Evolutionary conservation across 805 yeast species (phyloP).

Genomic region (Candida sanyiensis): DNA sequence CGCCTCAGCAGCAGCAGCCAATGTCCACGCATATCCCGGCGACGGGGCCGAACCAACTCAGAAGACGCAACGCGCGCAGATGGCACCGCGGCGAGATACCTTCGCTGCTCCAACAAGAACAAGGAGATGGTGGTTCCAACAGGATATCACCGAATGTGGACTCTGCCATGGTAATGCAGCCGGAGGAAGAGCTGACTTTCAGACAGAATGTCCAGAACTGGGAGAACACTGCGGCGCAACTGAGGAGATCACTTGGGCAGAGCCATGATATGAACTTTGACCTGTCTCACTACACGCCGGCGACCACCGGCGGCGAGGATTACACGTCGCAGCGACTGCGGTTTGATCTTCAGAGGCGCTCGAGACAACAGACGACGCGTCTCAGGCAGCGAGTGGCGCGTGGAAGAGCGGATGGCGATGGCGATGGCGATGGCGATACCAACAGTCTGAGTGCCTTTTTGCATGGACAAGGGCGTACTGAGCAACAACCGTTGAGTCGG

Average conservation of each 20-base stretch:
- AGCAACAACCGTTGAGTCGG: not conserved
- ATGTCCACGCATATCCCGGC: not conserved
- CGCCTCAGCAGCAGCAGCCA: not conserved
- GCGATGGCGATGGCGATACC: not conserved
- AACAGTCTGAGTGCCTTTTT: not conserved
- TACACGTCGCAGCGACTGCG: constrained; percentile 1
- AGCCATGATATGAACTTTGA: constrained; percentile 4
- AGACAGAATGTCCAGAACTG: constrained; percentile 2
- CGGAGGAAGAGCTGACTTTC: not conserved
- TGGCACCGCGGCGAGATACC: constrained; percentile 6
- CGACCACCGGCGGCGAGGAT: constrained; percentile 1
- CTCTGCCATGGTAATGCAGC: not conserved
- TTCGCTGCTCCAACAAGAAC: not conserved
- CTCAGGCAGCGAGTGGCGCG: constrained; percentile 3
- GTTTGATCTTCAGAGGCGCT: constrained; percentile 3
- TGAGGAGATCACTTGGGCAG: constrained; percentile 5
- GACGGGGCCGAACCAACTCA: constrained; percentile 1
- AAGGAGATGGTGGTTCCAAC: not conserved
- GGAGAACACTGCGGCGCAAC: constrained; percentile 5
- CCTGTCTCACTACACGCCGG: constrained; percentile 1
- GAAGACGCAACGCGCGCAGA: constrained; percentile 10
- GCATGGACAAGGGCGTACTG: not conserved
- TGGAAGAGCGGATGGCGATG: not conserved
- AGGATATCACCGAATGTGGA: not conserved
- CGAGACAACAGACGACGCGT: constrained; percentile 1